Base-by-base conservation (phyloP, 768 basidiomycete genomes). In the Tephrocybe sp. region DNA sequence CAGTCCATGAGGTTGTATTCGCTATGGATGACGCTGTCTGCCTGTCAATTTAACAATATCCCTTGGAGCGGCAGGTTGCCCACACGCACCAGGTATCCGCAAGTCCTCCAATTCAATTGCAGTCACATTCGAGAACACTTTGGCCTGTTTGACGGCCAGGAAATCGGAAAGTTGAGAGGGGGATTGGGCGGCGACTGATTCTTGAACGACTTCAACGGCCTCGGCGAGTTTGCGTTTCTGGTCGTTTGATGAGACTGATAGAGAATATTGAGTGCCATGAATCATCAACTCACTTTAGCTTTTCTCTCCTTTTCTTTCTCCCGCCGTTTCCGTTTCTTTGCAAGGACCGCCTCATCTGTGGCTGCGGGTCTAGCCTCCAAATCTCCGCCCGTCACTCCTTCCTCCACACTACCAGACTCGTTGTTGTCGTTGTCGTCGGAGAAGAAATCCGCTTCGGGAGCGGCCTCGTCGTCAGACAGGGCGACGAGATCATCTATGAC, bases 21-120 rank as follows among this genome's bases (percentile, higher is more conserved):
- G 76, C 74, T 61, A 96, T 85, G 51, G 85, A 78, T 47, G 72
- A 73, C 65, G 81, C 91, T 92, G 73, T 73, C 80, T 81, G 63
- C 48, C 52, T 56, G 75, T 77, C 72, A 73, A 79, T 71, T 68
- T 74, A 69, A 75, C 66, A 72, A 67, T 59, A 62, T 65, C 66
- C 57, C 53, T 58, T 51, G 41, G 57, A 21, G 20, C 33, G 37
- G 28, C 18, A 45, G 17, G 39, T 20, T 15, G 21, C 17, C 34
- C n/a, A 55, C 8, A 67, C 83, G 57, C 64, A 92, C 94, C 83
- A 62, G 87, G 88, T 67, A 97, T 86, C 45, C 73, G 74, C 39
- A 86, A 72, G 59, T 96, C 93, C 11, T 81, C 79, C 32, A 95
- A 76, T 71, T 98, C 95, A 52, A 98, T 74, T 11, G 72, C 71